Evolutionary conservation across 345 rosid species (phyloP).

Genomic region (Toxicodendron radicans): DNA sequence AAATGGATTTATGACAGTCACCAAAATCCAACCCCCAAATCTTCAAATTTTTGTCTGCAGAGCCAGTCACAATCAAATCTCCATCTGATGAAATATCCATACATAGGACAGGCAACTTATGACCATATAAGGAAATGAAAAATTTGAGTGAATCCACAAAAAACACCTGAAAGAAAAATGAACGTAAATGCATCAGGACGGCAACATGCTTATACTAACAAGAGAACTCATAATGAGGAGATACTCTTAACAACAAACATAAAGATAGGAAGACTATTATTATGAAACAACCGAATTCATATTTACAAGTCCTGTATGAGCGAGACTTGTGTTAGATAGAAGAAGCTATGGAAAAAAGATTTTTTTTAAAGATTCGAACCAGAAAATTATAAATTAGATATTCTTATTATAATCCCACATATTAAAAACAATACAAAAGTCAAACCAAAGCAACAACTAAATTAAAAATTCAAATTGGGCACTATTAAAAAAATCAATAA

Average conservation of each 20-base stretch:
- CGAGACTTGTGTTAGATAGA: neutral
- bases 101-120: slow-evolving; percentile 88
- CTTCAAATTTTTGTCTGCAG: slow-evolving; percentile 91
- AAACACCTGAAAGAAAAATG: slow-evolving; percentile 58
- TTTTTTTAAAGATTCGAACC: neutral
- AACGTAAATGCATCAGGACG: slow-evolving; percentile 10
- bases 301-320: neutral
- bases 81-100: slow-evolving; percentile 98
- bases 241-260: neutral
- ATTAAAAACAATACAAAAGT: neutral
- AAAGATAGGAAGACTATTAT: neutral
- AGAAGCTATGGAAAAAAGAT: neutral
- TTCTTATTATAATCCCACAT: neutral
- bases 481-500: slow-evolving; percentile 11
- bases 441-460: neutral
- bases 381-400: neutral
- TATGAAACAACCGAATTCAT: neutral
- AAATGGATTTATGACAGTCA: slow-evolving; percentile 92
- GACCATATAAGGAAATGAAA: slow-evolving; percentile 84
- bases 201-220: slow-evolving; percentile 6
- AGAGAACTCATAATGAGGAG: neutral
- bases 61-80: slow-evolving; percentile 88
- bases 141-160: slow-evolving; percentile 90
- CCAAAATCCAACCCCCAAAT: slow-evolving; percentile 99
- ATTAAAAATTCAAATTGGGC: neutral